These are phyloP conservation scores for Cryptococcus wingfieldii DNA, from an alignment of 1,284 basidiomycete species.

Conservation along the genomic window DNA sequence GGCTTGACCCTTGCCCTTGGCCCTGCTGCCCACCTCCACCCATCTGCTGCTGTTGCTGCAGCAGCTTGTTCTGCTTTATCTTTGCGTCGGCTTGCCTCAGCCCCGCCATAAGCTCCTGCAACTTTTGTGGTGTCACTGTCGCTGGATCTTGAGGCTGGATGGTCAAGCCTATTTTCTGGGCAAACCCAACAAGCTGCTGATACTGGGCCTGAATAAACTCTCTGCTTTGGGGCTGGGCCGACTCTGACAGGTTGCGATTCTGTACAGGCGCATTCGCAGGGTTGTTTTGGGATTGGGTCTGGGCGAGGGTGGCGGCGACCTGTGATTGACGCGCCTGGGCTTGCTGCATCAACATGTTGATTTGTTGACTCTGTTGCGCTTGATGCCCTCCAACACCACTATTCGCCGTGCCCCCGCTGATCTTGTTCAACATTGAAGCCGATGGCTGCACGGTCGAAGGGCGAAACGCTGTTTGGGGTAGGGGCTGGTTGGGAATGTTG, in stretches of 20 bases:
- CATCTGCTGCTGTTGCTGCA: constrained; percentile 8
- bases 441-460: neutral
- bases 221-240: constrained; percentile 1
- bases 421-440: neutral
- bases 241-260: neutral
- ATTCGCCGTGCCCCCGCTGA: neutral
- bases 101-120: constrained; percentile 7
- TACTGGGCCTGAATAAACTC: constrained; percentile 10
- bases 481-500: neutral
- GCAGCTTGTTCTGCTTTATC: constrained; percentile 1
- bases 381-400: neutral
- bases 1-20: neutral
- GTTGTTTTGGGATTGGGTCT: constrained; percentile 4
- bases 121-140: constrained; percentile 5
- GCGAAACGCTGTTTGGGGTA: neutral
- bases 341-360: constrained; percentile 1
- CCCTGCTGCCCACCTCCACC: neutral
- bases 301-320: neutral
- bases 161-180: constrained; percentile 8
- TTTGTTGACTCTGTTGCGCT: constrained; percentile 1
- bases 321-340: neutral
- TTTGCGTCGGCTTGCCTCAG: constrained; percentile 11
- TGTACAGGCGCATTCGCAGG: constrained; percentile 3
- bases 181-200: constrained; percentile 10
- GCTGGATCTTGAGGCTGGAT: constrained; percentile 10